phyloP scores from a whole-genome alignment of 2,329 filamentous ascomycete species.

The Sporothrix brasiliensis region DNA sequence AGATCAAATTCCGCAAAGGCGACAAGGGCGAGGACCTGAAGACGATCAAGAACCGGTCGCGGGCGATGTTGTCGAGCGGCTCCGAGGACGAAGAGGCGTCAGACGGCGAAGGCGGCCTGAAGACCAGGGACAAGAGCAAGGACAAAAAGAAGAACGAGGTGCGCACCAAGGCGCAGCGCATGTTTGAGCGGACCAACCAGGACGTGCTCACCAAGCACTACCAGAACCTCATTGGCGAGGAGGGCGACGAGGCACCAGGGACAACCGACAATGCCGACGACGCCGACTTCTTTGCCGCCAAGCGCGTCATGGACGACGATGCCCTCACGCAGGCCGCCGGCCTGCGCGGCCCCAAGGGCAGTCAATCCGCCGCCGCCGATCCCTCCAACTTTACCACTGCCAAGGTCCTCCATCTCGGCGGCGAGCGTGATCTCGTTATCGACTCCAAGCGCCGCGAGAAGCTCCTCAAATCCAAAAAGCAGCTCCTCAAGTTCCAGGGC shows the following conservation, averaged over 20 bases:
- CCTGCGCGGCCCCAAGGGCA: constrained; percentile 40
- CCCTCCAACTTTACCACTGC: constrained; percentile 47
- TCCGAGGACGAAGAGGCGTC: constrained; percentile 56
- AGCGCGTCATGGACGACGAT: constrained; percentile 77
- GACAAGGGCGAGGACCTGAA: constrained; percentile 75
- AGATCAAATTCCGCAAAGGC: constrained; percentile 83
- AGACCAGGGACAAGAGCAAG: constrained; percentile 51
- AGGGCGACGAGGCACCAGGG: constrained; percentile 61
- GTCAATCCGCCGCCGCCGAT: constrained; percentile 40
- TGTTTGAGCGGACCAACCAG: constrained; percentile 97
- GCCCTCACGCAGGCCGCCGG: constrained; percentile 59
- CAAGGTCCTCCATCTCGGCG: constrained; percentile 67
- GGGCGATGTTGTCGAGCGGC: constrained; percentile 65
- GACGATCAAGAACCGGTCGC: constrained; percentile 80
- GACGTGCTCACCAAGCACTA: constrained; percentile 95
- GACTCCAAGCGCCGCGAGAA: constrained; percentile 96
- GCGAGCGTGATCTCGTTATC: constrained; percentile 71
- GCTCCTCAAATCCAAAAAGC: constrained; percentile 92
- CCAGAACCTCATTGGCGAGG: constrained; percentile 71
- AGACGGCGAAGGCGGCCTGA: constrained; percentile 48
- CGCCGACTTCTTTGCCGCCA: constrained; percentile 83
- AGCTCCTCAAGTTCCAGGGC: constrained; percentile 86
- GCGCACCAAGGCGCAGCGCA: constrained; percentile 92
- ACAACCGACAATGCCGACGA: constrained; percentile 18
- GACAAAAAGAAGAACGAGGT: constrained; percentile 70